phyloP scores from a whole-genome alignment of 148 eudicot genomes.

The Silene uniflora region DNA sequence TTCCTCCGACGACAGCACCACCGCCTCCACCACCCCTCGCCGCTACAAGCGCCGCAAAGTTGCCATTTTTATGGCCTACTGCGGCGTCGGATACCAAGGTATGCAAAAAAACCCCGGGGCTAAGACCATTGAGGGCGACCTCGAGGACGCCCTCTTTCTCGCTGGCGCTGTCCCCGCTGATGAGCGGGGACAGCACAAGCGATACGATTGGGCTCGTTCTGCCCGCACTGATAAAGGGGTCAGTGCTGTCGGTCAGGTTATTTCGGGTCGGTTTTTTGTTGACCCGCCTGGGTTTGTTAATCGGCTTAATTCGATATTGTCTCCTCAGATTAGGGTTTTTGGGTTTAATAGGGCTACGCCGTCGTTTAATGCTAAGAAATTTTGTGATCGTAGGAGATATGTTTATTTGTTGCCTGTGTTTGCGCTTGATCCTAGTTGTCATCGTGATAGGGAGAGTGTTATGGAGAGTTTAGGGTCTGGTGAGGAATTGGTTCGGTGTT shows the following conservation, averaged over 20 bases:
- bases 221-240: conserved; percentile 94
- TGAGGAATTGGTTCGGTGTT: conserved; percentile 65
- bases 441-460: conserved; percentile 89
- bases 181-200: conserved; percentile 52
- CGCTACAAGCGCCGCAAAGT: conserved; percentile 77
- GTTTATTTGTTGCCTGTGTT: conserved; percentile 83
- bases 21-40: conserved; percentile 25
- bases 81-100: conserved; percentile 92
- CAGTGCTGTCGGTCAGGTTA: conserved; percentile 84
- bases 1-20: conserved; percentile 22
- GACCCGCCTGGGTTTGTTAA: conserved; percentile 74
- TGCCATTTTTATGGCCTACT: conserved; percentile 85
- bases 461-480: conserved; percentile 73
- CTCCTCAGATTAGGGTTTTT: conserved; percentile 59
- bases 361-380: conserved; percentile 71
- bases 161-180: conserved; percentile 71
- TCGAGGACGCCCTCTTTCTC: conserved; percentile 75
- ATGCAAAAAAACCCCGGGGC: conserved; percentile 98
- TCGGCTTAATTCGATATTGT: conserved; percentile 45
- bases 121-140: conserved; percentile 90
- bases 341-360: conserved; percentile 60
- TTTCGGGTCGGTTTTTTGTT: conserved; percentile 72
- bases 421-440: conserved; percentile 71
- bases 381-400: conserved; percentile 76
- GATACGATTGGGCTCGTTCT: conserved; percentile 83